Conservation (phyloP, 352 stramenopile genomes). For the Globisporangium sylvaticum region DNA sequence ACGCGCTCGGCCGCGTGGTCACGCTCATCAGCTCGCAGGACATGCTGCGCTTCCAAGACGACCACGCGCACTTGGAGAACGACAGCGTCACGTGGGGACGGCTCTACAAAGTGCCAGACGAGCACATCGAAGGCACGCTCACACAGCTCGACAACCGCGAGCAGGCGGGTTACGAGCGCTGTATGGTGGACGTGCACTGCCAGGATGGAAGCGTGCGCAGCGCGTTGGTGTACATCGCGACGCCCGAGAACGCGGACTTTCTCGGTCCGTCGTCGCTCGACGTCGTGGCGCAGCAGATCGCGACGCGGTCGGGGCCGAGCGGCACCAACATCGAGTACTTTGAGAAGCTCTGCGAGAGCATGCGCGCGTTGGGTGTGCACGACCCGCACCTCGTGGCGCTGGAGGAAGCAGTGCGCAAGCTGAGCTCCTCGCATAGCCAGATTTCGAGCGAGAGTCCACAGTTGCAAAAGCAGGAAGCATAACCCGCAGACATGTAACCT, state of each 20-base stretch:
- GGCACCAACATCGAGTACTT: slow-evolving; percentile 87
- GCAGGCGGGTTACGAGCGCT: slow-evolving; percentile 71
- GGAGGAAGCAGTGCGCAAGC: slow-evolving; percentile 65
- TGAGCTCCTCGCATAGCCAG: not conserved
- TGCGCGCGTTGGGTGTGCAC: slow-evolving; percentile 66
- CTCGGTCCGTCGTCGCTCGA: slow-evolving; percentile 63
- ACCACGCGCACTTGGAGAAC: slow-evolving; percentile 50
- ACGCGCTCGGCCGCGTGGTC: slow-evolving; percentile 77
- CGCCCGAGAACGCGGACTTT: slow-evolving; percentile 80
- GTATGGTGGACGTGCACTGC: slow-evolving; percentile 75
- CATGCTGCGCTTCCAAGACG: slow-evolving; percentile 73
- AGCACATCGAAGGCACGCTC: slow-evolving; percentile 70
- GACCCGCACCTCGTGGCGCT: slow-evolving; percentile 74
- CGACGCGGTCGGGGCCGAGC: slow-evolving; percentile 60
- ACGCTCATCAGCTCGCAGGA: slow-evolving; percentile 80
- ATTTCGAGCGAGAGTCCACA: not conserved
- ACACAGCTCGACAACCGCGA: slow-evolving; percentile 84
- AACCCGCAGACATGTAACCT: not conserved
- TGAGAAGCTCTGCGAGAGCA: slow-evolving; percentile 78
- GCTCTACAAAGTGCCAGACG: slow-evolving; percentile 82
- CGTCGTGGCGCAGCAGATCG: slow-evolving; percentile 80
- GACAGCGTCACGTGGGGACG: slow-evolving; percentile 80
- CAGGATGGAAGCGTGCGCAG: slow-evolving; percentile 56
- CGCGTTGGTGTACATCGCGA: slow-evolving; percentile 85
- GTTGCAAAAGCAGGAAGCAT: not conserved